These are phyloP conservation scores for Besnoitia besnoiti DNA, from an alignment of 169 alveolate genomes.

Conservation along the genomic window DNA sequence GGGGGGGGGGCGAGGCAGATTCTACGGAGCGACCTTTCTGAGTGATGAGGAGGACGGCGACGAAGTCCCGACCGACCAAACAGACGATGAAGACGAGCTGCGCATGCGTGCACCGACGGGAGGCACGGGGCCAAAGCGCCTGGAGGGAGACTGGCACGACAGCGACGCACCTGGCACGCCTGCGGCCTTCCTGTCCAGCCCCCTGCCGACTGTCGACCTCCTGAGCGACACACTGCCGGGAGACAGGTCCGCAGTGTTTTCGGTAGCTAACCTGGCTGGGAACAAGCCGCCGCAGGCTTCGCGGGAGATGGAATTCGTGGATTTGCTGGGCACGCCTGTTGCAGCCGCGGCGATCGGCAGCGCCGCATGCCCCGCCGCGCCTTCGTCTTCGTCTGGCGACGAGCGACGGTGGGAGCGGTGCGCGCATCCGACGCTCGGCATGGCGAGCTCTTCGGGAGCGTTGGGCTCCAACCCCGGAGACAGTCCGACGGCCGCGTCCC, in stretches of 20 bases:
- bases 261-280: background rate
- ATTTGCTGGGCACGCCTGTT: background rate
- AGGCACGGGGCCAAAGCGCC: background rate
- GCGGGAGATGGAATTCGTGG: background rate
- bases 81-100: background rate
- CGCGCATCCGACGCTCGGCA: background rate
- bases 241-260: background rate
- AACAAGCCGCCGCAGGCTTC: background rate
- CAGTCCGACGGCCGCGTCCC: too few species aligned
- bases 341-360: too few species aligned
- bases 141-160: background rate
- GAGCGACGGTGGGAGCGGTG: background rate
- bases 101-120: background rate
- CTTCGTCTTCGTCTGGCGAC: background rate
- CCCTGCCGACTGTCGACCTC: background rate
- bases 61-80: background rate
- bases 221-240: background rate
- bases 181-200: background rate
- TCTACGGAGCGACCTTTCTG: background rate
- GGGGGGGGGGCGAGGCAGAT: too few species aligned
- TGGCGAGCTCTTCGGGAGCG: background rate
- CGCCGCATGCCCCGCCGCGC: too few species aligned
- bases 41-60: background rate
- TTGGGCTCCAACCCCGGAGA: background rate
- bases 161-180: background rate